A percentile compares a stretch with the other conserved stretches of the same genome.
phyloP scores from a whole-genome alignment of 495 filamentous ascomycete genomes.

The Aspergillus indologenus region DNA sequence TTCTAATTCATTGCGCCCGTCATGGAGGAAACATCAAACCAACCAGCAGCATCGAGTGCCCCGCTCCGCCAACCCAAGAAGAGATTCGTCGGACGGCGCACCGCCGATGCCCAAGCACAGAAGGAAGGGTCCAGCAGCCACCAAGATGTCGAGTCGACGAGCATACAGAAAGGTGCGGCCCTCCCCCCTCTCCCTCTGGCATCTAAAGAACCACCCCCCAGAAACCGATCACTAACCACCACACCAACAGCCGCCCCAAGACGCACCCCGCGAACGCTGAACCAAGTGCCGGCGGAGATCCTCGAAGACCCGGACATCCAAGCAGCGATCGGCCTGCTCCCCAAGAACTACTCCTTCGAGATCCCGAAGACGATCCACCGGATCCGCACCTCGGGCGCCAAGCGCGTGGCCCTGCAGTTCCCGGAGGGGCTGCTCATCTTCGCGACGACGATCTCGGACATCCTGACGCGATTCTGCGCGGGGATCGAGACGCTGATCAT shows the following conservation, averaged over 20 bases:
- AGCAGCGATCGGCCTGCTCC: slow-evolving; percentile 81
- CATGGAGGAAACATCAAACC: slow-evolving; percentile 19
- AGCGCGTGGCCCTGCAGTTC: slow-evolving; percentile 87
- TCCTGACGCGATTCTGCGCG: slow-evolving; percentile 89
- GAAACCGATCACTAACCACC: neutral
- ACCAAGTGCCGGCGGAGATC: slow-evolving; percentile 86
- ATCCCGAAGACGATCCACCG: slow-evolving; percentile 97
- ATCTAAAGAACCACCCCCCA: neutral
- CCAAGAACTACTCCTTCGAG: slow-evolving; percentile 95
- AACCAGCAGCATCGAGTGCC: slow-evolving; percentile 7
- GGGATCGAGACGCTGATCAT: slow-evolving; percentile 92
- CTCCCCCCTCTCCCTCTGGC: neutral
- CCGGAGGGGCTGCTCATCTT: slow-evolving; percentile 94
- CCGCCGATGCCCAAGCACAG: slow-evolving; percentile 53
- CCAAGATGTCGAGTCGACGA: slow-evolving; percentile 63
- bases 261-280: slow-evolving; percentile 70
- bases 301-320: slow-evolving; percentile 84
- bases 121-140: slow-evolving; percentile 32
- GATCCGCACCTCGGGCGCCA: slow-evolving; percentile 73
- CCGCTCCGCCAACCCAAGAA: slow-evolving; percentile 60
- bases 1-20: neutral
- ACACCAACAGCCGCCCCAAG: slow-evolving; percentile 52
- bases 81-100: slow-evolving; percentile 72
- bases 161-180: slow-evolving; percentile 42
- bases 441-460: slow-evolving; percentile 96